These are phyloP conservation scores for Pythium diclinum DNA, from an alignment of 352 stramenopile species.

Conservation along the genomic window DNA sequence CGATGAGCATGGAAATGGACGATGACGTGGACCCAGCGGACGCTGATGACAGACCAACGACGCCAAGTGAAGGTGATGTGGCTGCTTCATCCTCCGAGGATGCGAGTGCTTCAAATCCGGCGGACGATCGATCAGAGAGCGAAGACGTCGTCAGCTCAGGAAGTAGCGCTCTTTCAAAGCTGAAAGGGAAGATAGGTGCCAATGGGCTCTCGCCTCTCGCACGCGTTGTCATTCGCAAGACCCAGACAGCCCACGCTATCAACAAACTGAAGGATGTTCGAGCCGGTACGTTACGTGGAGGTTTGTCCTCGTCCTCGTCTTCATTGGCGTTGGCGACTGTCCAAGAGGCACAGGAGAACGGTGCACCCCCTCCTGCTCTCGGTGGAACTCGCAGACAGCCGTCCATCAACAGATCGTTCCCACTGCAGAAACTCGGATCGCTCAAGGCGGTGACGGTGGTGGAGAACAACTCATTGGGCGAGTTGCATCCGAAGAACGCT, in stretches of 20 bases:
- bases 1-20: slow-evolving; percentile 22
- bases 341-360: slow-evolving; percentile 17
- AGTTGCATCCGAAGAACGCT: not conserved
- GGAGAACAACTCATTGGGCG: not conserved
- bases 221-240: slow-evolving; percentile 44
- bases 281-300: not conserved
- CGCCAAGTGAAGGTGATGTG: not conserved
- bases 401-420: not conserved
- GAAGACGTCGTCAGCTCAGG: slow-evolving; percentile 11
- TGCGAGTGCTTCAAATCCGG: not conserved
- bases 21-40: slow-evolving; percentile 16
- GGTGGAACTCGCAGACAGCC: not conserved
- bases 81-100: not conserved
- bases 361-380: not conserved
- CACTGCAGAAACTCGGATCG: slow-evolving; percentile 6
- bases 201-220: slow-evolving; percentile 36
- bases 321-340: slow-evolving; percentile 24
- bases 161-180: slow-evolving; percentile 18
- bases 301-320: slow-evolving; percentile 10
- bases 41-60: not conserved
- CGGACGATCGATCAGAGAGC: slow-evolving; percentile 10
- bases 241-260: slow-evolving; percentile 36
- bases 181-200: slow-evolving; percentile 1
- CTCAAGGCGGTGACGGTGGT: not conserved
- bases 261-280: slow-evolving; percentile 46